Conservation (phyloP, 208 protist species). For the Crithidia fasciculata region DNA sequence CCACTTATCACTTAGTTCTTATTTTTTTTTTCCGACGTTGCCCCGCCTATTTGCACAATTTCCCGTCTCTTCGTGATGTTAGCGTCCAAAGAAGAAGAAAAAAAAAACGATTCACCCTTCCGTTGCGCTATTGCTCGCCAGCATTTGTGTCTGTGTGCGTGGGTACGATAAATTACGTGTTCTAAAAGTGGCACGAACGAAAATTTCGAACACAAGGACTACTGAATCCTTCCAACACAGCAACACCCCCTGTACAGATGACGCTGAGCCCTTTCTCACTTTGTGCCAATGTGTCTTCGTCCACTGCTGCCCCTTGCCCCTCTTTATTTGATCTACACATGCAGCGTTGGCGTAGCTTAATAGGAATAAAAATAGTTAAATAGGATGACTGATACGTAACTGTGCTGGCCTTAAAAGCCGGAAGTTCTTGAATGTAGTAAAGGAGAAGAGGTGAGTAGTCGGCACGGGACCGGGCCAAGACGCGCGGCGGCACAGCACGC, state of each 20-base stretch:
- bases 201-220: background rate
- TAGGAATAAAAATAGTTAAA: background rate
- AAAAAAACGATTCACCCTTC: too few relatives aligned
- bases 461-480: too few relatives aligned
- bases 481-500: too few relatives aligned
- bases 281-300: too few relatives aligned
- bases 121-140: too few relatives aligned
- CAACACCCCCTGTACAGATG: background rate
- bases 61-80: background rate
- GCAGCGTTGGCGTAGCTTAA: background rate
- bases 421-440: too few relatives aligned
- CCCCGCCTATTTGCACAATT: too few relatives aligned
- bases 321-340: background rate
- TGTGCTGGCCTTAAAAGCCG: too few relatives aligned
- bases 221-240: background rate
- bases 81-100: background rate
- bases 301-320: too few relatives aligned
- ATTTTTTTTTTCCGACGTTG: background rate
- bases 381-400: too few relatives aligned
- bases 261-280: background rate
- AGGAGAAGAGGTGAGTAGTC: too few relatives aligned
- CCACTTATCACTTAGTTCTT: background rate
- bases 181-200: slow-evolving; percentile 1
- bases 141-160: too few relatives aligned
- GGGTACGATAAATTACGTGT: background rate